A percentile compares a stretch with the other conserved stretches of the same genome.
Evolutionary conservation across 371 early-diverging fungal species (phyloP).

Genomic region (Nematocida sp.): DNA sequence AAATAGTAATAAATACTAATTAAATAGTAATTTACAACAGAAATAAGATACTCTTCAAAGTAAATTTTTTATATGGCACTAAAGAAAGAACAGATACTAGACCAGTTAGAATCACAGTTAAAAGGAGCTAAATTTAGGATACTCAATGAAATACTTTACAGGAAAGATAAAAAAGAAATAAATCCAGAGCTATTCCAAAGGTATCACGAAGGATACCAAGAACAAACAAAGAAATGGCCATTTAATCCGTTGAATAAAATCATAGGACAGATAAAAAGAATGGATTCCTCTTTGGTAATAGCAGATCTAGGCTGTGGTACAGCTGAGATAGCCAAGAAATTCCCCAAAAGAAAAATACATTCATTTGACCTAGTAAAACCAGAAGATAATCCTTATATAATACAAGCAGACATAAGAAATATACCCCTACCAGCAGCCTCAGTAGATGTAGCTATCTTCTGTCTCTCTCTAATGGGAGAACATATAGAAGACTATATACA

Average conservation of each 20-base stretch:
- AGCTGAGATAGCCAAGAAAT: conserved; percentile 73
- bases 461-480: conserved; percentile 88
- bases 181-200: conserved; percentile 58
- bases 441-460: conserved; percentile 82
- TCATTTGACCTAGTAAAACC: conserved; percentile 84
- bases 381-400: conserved; percentile 69
- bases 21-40: too few relatives aligned
- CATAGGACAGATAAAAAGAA: conserved; percentile 67
- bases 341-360: conserved; percentile 66
- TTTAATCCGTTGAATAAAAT: conserved; percentile 82
- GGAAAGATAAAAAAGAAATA: conserved; percentile 53
- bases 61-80: conserved; percentile 36
- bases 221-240: conserved; percentile 88
- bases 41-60: too few relatives aligned
- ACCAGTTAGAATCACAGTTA: conserved; percentile 56
- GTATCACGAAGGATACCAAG: conserved; percentile 88
- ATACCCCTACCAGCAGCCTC: conserved; percentile 70
- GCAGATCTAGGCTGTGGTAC: conserved; percentile 97
- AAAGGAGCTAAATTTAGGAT: conserved; percentile 64
- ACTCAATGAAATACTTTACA: conserved; percentile 64
- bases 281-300: conserved; percentile 58
- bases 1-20: neutral
- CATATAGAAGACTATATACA: conserved; percentile 78
- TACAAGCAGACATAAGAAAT: conserved; percentile 79
- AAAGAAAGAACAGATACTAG: conserved; percentile 16